Percentiles rank a stretch among this genome's conserved stretches.
Evolutionary conservation across 2,329 filamentous ascomycete species (phyloP).

Genomic region (Aspergillus fischeri): DNA sequence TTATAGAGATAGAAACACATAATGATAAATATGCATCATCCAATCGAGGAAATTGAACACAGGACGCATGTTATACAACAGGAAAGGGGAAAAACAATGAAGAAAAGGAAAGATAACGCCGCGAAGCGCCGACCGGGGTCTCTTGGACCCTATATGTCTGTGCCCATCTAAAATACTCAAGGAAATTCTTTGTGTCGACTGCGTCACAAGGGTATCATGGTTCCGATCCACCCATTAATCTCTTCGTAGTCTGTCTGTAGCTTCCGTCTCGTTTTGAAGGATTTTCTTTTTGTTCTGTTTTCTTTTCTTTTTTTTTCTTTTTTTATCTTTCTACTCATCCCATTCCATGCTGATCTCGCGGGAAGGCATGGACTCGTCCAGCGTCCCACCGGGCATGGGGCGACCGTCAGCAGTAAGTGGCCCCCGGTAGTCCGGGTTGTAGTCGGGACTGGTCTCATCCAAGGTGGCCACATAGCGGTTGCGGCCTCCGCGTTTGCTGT

Average conservation of each 20-base stretch:
- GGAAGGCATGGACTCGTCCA: conserved; percentile 31
- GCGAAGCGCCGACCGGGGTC: conserved; percentile 20
- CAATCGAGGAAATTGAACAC: not conserved
- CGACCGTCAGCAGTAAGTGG: conserved; percentile 41
- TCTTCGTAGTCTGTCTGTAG: conserved; percentile 5
- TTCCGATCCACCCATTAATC: conserved; percentile 19
- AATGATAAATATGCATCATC: not conserved
- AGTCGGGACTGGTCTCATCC: conserved; percentile 40
- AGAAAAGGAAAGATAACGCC: conserved; percentile 21
- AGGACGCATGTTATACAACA: not conserved
- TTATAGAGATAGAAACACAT: not conserved
- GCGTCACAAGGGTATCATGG: conserved; percentile 28
- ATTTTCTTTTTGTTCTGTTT: not conserved
- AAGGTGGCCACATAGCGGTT: conserved; percentile 45
- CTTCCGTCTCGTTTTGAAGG: conserved; percentile 1
- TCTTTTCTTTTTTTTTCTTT: conserved; percentile 7
- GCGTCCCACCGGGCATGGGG: conserved; percentile 35
- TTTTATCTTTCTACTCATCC: conserved; percentile 25
- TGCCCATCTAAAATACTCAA: conserved; percentile 24
- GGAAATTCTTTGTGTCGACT: conserved; percentile 22
- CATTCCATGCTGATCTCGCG: conserved; percentile 32
- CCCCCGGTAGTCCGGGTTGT: conserved; percentile 42
- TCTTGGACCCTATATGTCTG: conserved; percentile 14
- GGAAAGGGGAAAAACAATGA: not conserved
- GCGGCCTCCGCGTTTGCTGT: conserved; percentile 44